A percentile compares a stretch with the other conserved stretches of the same genome.
These are phyloP conservation scores for Pythium coloratum DNA, from an alignment of 352 stramenopile genomes.

Conservation along the genomic window DNA sequence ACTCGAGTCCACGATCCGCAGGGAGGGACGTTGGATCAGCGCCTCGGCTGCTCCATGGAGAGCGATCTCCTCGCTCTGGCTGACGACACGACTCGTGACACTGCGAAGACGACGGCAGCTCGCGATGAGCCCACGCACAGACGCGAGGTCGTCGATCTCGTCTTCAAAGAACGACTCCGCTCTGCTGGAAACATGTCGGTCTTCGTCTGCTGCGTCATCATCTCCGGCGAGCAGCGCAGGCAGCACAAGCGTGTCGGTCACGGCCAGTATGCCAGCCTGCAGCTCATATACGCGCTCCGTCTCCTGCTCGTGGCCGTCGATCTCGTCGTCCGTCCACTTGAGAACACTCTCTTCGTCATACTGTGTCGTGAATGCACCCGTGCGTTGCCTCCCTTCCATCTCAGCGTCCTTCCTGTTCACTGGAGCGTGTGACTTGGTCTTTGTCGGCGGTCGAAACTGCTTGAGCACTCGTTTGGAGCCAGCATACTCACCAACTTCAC, in stretches of 20 bases:
- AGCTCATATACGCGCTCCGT: slow-evolving; percentile 48
- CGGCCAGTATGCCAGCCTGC: slow-evolving; percentile 30
- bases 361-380: background rate
- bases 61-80: slow-evolving; percentile 41
- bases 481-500: background rate
- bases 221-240: slow-evolving; percentile 3
- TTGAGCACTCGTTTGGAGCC: background rate
- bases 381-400: background rate
- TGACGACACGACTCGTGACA: slow-evolving; percentile 26
- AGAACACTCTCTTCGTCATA: slow-evolving; percentile 26
- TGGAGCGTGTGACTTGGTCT: background rate
- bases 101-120: slow-evolving; percentile 17
- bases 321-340: slow-evolving; percentile 51
- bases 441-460: background rate
- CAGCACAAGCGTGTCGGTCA: slow-evolving; percentile 34
- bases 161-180: background rate
- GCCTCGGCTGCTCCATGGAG: slow-evolving; percentile 42
- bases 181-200: background rate
- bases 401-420: background rate
- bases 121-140: background rate
- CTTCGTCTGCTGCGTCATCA: background rate
- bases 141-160: slow-evolving; percentile 8
- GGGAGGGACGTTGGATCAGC: slow-evolving; percentile 44
- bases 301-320: slow-evolving; percentile 42
- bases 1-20: slow-evolving; percentile 19